Base-by-base conservation (phyloP, 78 protist species). In the Cavenderia fasciculata region DNA sequence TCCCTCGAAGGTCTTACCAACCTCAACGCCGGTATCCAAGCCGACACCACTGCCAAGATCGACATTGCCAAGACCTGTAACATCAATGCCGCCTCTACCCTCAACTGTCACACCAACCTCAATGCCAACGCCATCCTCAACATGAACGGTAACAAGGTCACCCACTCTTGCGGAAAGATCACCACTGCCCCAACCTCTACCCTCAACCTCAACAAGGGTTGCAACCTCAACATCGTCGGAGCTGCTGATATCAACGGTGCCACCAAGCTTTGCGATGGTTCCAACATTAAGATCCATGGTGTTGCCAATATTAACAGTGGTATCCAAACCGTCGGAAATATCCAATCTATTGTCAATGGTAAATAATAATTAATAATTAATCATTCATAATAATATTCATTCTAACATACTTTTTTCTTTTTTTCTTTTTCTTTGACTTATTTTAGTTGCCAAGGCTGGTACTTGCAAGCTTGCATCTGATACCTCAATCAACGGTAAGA, bases 391-490 rank as follows among this genome's bases (percentile, higher is more conserved):
- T 47, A 47, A 47, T 59, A 31, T 23, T 31, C n/a, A 7, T 4
- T 59, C 31, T 31, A 59, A 18, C n/a, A 59, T 33, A 59, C 7
- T 8, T 33, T 29, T 31, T 14, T 31, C 7, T 59, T 33, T 5
- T 4, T 33, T 4, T 23, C 6, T 29, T 29, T 59, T 11, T 18
- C n/a, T 14, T n/a, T 54, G 11, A 14, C 5, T 19, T 4, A 54
- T n/a, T 59, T 33, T 49, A n/a, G 73, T 75, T n/a, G 66, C 59
- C 23, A 51, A 49, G 43, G 46, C 71, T 46, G 86, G 86, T 75
- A 61, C 18, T 33, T 75, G 86, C 33, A 38, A 38, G 4, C 21
- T 75, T 14, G 59, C 33, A 1, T 19, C 82, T 21, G 27, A 10
- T 12, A 21, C 85, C 14, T 43, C 10, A 1, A 61, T 75, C 73